phyloP scores from a whole-genome alignment of 2,329 filamentous ascomycete species.

The Penicillium palitans region DNA sequence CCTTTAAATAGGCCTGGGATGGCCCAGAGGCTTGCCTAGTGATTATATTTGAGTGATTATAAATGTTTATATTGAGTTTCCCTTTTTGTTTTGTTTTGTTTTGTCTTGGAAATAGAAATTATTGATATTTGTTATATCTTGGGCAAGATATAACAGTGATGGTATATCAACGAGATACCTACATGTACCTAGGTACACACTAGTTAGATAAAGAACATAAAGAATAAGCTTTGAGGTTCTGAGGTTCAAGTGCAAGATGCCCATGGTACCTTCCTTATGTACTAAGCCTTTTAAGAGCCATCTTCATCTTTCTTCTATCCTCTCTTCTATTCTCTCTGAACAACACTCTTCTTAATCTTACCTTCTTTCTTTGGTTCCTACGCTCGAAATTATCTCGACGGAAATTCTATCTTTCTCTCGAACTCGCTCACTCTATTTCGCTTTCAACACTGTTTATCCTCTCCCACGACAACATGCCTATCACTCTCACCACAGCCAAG shows the following conservation, averaged over 20 bases:
- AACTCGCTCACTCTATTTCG: not conserved
- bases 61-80: not conserved
- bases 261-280: not conserved
- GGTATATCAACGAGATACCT: not conserved
- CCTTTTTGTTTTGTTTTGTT: not conserved
- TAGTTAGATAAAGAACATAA: not conserved
- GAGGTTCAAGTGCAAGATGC: not conserved
- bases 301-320: not conserved
- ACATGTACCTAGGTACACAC: too few species aligned
- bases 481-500: not conserved
- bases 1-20: conserved; percentile 20
- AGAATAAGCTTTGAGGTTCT: not conserved
- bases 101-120: not conserved
- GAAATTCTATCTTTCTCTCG: too few species aligned
- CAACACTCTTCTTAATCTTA: too few species aligned
- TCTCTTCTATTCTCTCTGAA: too few species aligned
- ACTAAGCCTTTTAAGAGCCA: not conserved
- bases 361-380: not conserved
- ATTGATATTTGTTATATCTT: not conserved
- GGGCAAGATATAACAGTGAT: not conserved
- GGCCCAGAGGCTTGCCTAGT: not conserved
- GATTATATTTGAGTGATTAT: not conserved
- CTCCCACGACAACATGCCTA: not conserved
- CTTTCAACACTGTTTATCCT: not conserved
- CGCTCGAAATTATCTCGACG: not conserved